Conservation (phyloP, 805 yeast species). For the Brettanomyces anomalus region DNA sequence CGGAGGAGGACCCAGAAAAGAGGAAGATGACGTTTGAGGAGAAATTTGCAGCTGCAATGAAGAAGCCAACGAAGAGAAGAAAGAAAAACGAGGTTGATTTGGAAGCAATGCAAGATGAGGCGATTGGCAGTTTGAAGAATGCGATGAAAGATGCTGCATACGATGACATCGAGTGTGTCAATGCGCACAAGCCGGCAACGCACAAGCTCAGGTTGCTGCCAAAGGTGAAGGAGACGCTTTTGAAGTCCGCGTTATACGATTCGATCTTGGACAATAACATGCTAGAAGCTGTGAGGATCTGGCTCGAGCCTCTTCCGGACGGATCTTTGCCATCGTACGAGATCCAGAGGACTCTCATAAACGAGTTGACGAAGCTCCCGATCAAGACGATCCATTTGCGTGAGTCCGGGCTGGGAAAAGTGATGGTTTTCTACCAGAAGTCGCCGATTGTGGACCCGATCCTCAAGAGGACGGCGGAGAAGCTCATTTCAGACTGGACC, state of each 20-base stretch:
- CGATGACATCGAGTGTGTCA: constrained; percentile 49
- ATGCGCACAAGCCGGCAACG: constrained; percentile 60
- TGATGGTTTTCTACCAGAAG: constrained; percentile 86
- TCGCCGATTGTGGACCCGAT: constrained; percentile 81
- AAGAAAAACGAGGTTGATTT: constrained; percentile 85
- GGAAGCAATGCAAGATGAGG: constrained; percentile 92
- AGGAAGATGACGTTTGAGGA: constrained; percentile 76
- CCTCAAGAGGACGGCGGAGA: constrained; percentile 83
- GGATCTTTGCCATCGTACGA: constrained; percentile 96
- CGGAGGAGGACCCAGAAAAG: constrained; percentile 15
- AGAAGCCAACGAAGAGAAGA: constrained; percentile 49
- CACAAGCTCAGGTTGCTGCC: constrained; percentile 73
- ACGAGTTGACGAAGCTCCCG: constrained; percentile 68
- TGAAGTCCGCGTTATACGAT: constrained; percentile 81
- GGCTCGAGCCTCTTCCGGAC: constrained; percentile 98
- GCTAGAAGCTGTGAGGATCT: constrained; percentile 85
- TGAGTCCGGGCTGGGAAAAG: constrained; percentile 91
- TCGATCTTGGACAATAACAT: constrained; percentile 89
- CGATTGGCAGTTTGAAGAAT: constrained; percentile 70
- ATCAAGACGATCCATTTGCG: constrained; percentile 92
- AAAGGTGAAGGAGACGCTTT: constrained; percentile 64
- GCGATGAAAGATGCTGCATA: constrained; percentile 86
- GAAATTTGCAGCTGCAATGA: constrained; percentile 67
- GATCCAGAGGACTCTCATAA: constrained; percentile 81
- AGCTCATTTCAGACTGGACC: constrained; percentile 93